These are phyloP conservation scores for Rosa multiflora DNA, from an alignment of 306 rosid genomes.

Conservation along the genomic window DNA sequence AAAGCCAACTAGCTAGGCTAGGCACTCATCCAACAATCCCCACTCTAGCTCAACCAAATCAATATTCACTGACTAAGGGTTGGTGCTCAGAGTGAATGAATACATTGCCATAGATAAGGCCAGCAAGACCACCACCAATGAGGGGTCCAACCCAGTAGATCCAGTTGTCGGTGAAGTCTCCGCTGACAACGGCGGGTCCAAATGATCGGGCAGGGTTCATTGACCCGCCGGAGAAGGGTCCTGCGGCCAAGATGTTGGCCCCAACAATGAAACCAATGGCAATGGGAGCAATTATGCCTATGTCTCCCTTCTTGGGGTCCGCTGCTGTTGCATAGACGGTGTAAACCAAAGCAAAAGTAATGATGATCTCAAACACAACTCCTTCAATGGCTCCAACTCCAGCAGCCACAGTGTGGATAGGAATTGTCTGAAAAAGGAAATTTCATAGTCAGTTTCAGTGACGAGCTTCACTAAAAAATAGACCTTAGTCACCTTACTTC, in stretches of 20 bases:
- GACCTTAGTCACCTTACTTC: neutral
- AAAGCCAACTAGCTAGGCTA: neutral
- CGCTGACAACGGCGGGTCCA: conserved; percentile 87
- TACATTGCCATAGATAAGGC: conserved; percentile 69
- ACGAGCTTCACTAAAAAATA: neutral
- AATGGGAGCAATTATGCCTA: conserved; percentile 85
- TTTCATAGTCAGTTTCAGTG: neutral
- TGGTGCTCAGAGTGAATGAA: conserved; percentile 56
- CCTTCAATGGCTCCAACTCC: conserved; percentile 72
- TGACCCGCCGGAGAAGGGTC: conserved; percentile 91
- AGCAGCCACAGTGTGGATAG: conserved; percentile 62
- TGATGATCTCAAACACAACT: conserved; percentile 68
- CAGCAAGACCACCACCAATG: conserved; percentile 83
- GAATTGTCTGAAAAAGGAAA: conserved; percentile 43
- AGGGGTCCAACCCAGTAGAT: conserved; percentile 94
- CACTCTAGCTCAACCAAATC: conserved; percentile 2
- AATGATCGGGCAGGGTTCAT: conserved; percentile 95
- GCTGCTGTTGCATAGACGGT: conserved; percentile 94
- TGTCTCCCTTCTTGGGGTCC: conserved; percentile 78
- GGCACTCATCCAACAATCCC: conserved; percentile 9
- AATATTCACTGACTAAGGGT: conserved; percentile 46
- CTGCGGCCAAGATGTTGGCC: conserved; percentile 87
- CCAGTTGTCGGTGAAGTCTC: conserved; percentile 76
- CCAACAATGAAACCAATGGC: conserved; percentile 93
- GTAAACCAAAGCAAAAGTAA: conserved; percentile 85